Conservation (phyloP, 768 basidiomycete genomes). For the Leccinum subtestaceum region DNA sequence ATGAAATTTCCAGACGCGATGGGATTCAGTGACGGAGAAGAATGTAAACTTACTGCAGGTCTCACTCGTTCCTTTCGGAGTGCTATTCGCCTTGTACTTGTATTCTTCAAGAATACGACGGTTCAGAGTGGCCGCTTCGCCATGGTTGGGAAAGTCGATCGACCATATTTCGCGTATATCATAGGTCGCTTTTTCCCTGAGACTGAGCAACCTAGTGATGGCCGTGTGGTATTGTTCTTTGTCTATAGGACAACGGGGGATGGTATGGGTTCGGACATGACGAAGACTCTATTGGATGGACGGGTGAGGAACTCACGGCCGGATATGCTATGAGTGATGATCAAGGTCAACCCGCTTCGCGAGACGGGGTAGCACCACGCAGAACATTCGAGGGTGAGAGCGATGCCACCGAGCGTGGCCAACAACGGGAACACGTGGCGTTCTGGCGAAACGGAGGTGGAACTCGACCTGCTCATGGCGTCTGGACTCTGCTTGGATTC, state of each 20-base stretch:
- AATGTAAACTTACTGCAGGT: constrained; percentile 21
- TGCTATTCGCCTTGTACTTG: constrained; percentile 22
- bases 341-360: constrained; percentile 20
- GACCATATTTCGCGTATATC: constrained; percentile 34
- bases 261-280: neutral
- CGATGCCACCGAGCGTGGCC: constrained; percentile 16
- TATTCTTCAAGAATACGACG: constrained; percentile 24
- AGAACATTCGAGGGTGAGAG: constrained; percentile 18
- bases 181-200: constrained; percentile 10
- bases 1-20: neutral
- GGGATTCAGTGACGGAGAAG: neutral
- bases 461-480: neutral
- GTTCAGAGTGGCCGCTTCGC: constrained; percentile 34
- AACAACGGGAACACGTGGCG: constrained; percentile 17
- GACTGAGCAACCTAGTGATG: constrained; percentile 18
- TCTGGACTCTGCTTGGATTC: neutral
- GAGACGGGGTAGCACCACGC: constrained; percentile 29
- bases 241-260: constrained; percentile 8
- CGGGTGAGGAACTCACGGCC: constrained; percentile 20
- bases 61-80: constrained; percentile 4
- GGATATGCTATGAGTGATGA: constrained; percentile 28
- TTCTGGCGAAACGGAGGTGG: constrained; percentile 10
- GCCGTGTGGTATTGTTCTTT: constrained; percentile 30
- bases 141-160: constrained; percentile 37
- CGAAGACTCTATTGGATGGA: neutral